Base-by-base conservation (phyloP, 1,284 basidiomycete genomes). In the Rhodotorula sp. region DNA sequence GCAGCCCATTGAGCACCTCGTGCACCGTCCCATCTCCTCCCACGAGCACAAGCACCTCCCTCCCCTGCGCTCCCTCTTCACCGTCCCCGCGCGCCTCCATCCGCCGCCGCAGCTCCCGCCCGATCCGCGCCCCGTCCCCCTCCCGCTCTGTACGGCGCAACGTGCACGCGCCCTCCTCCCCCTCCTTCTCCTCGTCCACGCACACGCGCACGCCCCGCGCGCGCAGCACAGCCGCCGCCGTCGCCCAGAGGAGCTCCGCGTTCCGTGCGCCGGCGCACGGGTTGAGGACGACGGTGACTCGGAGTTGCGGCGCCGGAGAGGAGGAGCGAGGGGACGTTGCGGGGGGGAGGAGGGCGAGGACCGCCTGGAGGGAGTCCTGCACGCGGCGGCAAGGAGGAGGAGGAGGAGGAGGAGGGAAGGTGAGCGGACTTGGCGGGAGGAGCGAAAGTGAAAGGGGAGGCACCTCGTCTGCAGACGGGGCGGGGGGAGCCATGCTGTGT, bases 21-120 rank as follows among this genome's bases (percentile, higher is more conserved):
- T 94, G 91, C 44, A 94, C 84, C 1, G 93, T 95, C n/a, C 93
- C 92, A 80, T 96, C 93, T 19, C 93, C 93, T 5, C 91, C 72
- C 19, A 77, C 27, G 10, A 78, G 67, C 2, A 76, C 48, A n/a
- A 74, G 56, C 5, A 75, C 64, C 32, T 61, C 63, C 22, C 32
- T 69, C 56, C 29, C 32, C 17, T 29, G 4, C n/a, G 9, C 12
- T 32, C 44, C 5, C 6, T 12, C 36, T 10, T 10, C 6, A 19
- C 27, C n/a, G 34, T 8, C 5, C 36, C 25, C n/a, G 22, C 50
- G 19, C 8, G 2, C 36, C 76, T 70, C 10, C 21, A n/a, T 6
- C 39, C 27, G 37, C 51, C 80, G 64, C 53, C 88, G 74, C 69
- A 85, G 84, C 12, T 84, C 79, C 36, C 83, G 76, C 25, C 88